Percentiles rank a stretch among this genome's conserved stretches.
These are phyloP conservation scores for Fistulifera pelliculosa DNA, from an alignment of 108 stramenopile species.

Conservation along the genomic window DNA sequence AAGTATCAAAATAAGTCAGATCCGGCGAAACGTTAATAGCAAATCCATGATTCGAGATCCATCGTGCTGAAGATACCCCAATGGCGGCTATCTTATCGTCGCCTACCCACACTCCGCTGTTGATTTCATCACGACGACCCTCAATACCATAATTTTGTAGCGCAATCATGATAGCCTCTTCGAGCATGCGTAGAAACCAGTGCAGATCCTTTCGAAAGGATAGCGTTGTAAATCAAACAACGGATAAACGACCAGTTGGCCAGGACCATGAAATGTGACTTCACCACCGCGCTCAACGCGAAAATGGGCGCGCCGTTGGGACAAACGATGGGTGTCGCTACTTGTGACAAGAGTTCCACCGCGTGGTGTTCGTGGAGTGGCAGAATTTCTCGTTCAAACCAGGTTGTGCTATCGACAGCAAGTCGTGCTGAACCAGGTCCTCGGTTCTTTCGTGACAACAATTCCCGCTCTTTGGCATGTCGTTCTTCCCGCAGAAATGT, in stretches of 20 bases:
- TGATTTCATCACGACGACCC: slow-evolving; percentile 45
- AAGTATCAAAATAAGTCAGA: slow-evolving; percentile 67
- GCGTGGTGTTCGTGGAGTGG: slow-evolving; percentile 6
- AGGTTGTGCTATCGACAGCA: slow-evolving; percentile 35
- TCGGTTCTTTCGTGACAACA: slow-evolving; percentile 28
- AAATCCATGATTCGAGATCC: slow-evolving; percentile 97
- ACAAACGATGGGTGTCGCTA: slow-evolving; percentile 48
- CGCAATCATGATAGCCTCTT: slow-evolving; percentile 84
- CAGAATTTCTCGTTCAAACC: slow-evolving; percentile 10
- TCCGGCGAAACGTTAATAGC: slow-evolving; percentile 91
- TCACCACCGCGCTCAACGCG: slow-evolving; percentile 95
- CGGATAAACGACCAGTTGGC: slow-evolving; percentile 94
- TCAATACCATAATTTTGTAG: slow-evolving; percentile 51
- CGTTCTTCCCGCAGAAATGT: slow-evolving; percentile 42
- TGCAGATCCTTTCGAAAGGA: slow-evolving; percentile 83
- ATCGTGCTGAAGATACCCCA: slow-evolving; percentile 82
- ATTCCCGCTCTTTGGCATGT: neutral
- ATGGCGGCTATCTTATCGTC: slow-evolving; percentile 87
- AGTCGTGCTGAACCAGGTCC: slow-evolving; percentile 42
- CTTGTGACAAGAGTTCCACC: slow-evolving; percentile 10
- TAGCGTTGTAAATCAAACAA: slow-evolving; percentile 66
- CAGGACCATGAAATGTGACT: slow-evolving; percentile 97
- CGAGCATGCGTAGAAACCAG: slow-evolving; percentile 88
- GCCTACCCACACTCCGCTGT: slow-evolving; percentile 80
- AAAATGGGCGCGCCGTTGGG: slow-evolving; percentile 70